These are phyloP conservation scores for Sporisorium exsertum DNA, from an alignment of 1,284 basidiomycete species.

Conservation along the genomic window DNA sequence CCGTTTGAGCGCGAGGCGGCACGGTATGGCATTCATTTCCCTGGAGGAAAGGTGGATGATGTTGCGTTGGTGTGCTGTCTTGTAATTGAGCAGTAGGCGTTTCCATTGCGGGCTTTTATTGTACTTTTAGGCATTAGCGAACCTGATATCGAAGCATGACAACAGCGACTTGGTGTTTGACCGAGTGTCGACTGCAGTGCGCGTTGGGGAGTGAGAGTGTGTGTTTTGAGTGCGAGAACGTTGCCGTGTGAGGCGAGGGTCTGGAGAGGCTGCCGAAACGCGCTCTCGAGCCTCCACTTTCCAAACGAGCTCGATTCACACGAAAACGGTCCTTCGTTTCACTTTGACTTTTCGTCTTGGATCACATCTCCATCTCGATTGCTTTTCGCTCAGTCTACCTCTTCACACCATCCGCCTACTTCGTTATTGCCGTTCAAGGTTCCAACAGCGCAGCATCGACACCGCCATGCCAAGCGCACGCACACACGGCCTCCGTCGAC, in stretches of 20 bases:
- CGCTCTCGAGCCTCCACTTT: conserved; percentile 16
- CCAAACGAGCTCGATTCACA: background rate
- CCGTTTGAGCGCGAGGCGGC: conserved; percentile 69
- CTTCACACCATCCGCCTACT: background rate
- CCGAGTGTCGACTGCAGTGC: background rate
- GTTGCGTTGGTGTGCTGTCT: conserved; percentile 73
- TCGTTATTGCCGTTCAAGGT: no score
- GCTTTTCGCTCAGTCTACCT: background rate
- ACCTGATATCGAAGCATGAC: background rate
- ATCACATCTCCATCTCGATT: conserved; percentile 1
- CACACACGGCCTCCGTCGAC: background rate
- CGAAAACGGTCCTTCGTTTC: background rate
- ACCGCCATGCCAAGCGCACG: conserved; percentile 7
- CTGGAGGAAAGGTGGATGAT: conserved; percentile 71
- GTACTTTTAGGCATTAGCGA: conserved; percentile 11
- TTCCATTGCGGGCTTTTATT: conserved; percentile 4
- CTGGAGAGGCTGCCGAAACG: background rate
- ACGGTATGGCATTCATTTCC: conserved; percentile 67
- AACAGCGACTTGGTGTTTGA: background rate
- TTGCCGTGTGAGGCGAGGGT: no score
- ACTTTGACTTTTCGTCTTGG: background rate
- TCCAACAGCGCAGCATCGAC: no score
- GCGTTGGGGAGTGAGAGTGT: background rate
- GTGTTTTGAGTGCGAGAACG: no score
- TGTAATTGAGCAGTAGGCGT: conserved; percentile 69